Evolutionary conservation across 768 basidiomycete genomes (phyloP), one percentile per base, ranked within the genome.

Genomic region (Trametes elegans): DNA sequence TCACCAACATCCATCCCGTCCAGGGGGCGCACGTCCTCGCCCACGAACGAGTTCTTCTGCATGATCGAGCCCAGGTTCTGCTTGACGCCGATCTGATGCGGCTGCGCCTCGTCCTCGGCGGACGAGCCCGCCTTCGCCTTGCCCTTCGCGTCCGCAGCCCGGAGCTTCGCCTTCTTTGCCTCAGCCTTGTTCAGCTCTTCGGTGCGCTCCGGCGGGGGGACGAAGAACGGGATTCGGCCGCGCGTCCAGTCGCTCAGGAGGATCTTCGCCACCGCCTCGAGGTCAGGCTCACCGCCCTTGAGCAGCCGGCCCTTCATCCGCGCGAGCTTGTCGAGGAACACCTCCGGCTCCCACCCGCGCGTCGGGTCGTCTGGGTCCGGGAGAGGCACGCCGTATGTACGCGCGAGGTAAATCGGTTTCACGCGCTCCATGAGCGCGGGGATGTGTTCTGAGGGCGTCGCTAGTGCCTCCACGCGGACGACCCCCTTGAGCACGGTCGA

Each of bases 141-240:
- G 9, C 79, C 80, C 66, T 83, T 82, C 18, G 57, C 68, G 46
- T 75, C 75, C 14, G 69, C 66, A n/a, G 51, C 65, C 40, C 69
- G 74, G 38, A 70, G 71, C 63, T 73, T 74, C 66, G 72, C 78
- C 31, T 69, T 69, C 56, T 69, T 70, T 41, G 66, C 84, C 73
- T 87, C 88, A 11, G 73, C 74, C 64, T 74, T 76, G 65, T 89
- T 88, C 53, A 88, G 72, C 62, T 83, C 86, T 60, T 85, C 84
- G 8, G 88, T 68, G 53, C 90, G 76, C 68, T 92, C 93, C 51
- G 96, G 96, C 13, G 97, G 97, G 11, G 88, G 68, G 32, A 93
- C 94, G 66, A 98, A 99, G 78, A 86, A 99, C 18, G 97, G 97
- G 66, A 99, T 96, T 63, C 93, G 88, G 7, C 96, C 97, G 41